Evolutionary conservation across 305 asterid genomes (phyloP).

Genomic region (Fraxinus dipetala): DNA sequence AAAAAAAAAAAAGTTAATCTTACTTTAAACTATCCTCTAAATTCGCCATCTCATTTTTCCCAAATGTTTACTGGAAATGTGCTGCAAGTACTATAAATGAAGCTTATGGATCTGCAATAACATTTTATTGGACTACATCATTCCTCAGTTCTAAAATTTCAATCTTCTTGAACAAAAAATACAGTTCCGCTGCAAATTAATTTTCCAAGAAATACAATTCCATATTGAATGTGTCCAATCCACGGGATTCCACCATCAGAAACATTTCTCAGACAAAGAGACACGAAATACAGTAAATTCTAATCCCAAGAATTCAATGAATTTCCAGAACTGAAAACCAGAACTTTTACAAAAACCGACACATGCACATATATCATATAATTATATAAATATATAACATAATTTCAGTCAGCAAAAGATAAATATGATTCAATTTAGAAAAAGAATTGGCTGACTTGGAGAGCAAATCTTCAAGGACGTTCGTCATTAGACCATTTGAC

Average conservation of each 20-base stretch:
- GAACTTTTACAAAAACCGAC: background rate
- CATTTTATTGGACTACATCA: background rate
- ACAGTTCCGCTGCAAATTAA: background rate
- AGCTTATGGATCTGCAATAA: background rate
- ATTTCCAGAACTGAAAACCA: background rate
- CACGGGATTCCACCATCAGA: background rate
- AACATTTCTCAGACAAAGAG: background rate
- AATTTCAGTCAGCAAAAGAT: background rate
- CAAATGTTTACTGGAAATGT: background rate
- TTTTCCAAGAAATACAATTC: background rate
- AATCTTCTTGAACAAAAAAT: background rate
- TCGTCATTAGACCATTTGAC: background rate
- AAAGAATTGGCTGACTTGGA: constrained; percentile 1
- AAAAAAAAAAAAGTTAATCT: background rate
- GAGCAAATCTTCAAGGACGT: background rate
- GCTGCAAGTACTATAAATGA: background rate
- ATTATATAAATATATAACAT: background rate
- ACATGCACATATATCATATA: background rate
- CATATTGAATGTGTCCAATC: background rate
- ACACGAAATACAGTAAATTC: background rate
- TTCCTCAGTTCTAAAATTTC: background rate
- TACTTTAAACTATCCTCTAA: background rate
- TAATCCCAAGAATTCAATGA: background rate
- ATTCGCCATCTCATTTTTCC: background rate
- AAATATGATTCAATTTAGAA: background rate